Evolutionary conservation across 2,329 filamentous ascomycete genomes (phyloP).

Genomic region (Tympanopsis confertula): DNA sequence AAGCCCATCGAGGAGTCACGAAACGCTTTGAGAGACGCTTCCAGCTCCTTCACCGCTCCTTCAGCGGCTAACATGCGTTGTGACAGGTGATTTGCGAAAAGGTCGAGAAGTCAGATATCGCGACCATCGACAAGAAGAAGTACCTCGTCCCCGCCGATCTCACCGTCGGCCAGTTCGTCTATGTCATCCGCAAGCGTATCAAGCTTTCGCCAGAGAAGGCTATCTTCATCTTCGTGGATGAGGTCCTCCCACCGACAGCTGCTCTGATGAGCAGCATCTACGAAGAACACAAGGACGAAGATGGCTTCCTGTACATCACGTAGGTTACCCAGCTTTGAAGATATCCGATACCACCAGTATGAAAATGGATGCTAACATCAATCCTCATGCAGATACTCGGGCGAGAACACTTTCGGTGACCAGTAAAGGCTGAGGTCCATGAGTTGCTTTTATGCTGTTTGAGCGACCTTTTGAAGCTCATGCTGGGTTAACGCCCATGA

Average conservation of each 20-base stretch:
- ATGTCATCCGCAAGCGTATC: slow-evolving; percentile 99
- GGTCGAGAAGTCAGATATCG: slow-evolving; percentile 98
- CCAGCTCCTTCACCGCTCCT: slow-evolving; percentile 8
- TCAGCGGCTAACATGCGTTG: background rate
- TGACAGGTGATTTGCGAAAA: slow-evolving; percentile 95
- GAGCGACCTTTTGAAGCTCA: too few relatives aligned
- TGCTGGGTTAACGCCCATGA: too few relatives aligned
- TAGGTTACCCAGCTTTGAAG: too few relatives aligned
- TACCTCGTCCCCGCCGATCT: slow-evolving; percentile 95
- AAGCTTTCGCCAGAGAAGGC: slow-evolving; percentile 99
- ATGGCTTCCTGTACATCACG: slow-evolving; percentile 36
- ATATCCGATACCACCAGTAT: too few relatives aligned
- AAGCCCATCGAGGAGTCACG: background rate
- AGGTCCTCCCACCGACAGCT: slow-evolving; percentile 89
- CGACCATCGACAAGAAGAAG: slow-evolving; percentile 99
- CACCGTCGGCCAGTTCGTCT: slow-evolving; percentile 98
- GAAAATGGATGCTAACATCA: background rate
- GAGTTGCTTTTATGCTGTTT: too few relatives aligned
- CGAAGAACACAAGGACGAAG: slow-evolving; percentile 90
- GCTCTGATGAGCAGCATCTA: slow-evolving; percentile 99
- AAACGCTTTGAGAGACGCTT: too few relatives aligned
- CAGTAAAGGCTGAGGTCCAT: too few relatives aligned
- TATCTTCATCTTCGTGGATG: slow-evolving; percentile 99
- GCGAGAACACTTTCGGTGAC: slow-evolving; percentile 1
- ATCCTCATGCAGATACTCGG: background rate